Base-by-base conservation (phyloP, 306 rosid species). In the Acacia melanoxylon region DNA sequence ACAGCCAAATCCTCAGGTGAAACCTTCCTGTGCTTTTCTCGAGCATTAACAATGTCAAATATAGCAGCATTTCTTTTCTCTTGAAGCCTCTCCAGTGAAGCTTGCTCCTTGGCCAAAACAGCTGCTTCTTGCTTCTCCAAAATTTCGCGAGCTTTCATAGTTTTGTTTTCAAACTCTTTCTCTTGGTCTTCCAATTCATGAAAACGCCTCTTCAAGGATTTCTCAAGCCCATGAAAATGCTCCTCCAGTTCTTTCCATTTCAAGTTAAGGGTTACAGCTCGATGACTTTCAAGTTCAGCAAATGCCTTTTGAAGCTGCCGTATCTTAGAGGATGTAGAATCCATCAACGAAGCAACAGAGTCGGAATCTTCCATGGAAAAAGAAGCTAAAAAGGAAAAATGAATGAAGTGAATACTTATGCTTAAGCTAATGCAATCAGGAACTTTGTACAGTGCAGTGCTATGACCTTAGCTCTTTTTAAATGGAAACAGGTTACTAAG, bases 171-270 rank as follows among this genome's bases (percentile, higher is more conserved):
- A 29, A 92, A 96, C 86, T 86, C 94, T 85, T 94, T 96, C 83
- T 96, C 99, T 77, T 96, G 99, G 88, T 89, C 96, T 84, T 96
- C 99, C 85, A 96, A 83, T 83, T 92, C 98, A 86, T 93, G 91
- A 73, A 96, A 96, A 87, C 99, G 99, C 84, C 99, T 92, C 88
- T 96, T 96, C 78, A 96, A 83, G 83, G 99, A 96, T 84, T 93
- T 96, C 86, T 96, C 99, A 74, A 96, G 97, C 80, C 99, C 99
- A 51, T 92, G 97, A 25, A 96, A 92, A 82, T 93, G 99, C 66
- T 90, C 99, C 88, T 96, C 99, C 41, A 96, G 91, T 86, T 96
- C 98, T 85, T 92, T 96, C 99, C 99, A 96, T 87, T 93, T 96
- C 88, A 96, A 0, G 86, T 96, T 96, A 62, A 93, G 94, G 73